Conservation (phyloP, 2,329 filamentous ascomycete genomes). For the Aspergillus arachidicola region DNA sequence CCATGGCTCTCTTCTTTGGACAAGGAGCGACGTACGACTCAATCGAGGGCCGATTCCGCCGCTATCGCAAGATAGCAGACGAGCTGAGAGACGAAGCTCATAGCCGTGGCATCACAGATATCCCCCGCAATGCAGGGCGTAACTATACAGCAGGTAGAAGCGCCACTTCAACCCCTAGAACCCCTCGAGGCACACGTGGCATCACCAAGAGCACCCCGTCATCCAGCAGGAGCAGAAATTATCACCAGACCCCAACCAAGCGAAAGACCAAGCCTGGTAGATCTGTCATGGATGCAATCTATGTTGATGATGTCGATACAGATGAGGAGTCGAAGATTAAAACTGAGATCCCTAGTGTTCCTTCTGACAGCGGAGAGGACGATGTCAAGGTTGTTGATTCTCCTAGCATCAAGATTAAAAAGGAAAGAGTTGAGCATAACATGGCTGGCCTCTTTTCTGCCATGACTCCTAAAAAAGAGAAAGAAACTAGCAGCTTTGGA, state of each 20-base stretch:
- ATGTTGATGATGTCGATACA: conserved; percentile 12
- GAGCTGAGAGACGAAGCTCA: conserved; percentile 34
- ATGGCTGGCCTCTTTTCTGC: background rate
- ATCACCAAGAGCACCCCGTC: conserved; percentile 19
- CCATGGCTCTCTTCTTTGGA: conserved; percentile 50
- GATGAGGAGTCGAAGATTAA: conserved; percentile 14
- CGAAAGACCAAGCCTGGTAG: background rate
- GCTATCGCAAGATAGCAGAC: conserved; percentile 45
- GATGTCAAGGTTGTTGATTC: background rate
- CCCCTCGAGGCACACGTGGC: conserved; percentile 20
- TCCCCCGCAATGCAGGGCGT: conserved; percentile 14
- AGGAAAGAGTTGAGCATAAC: background rate
- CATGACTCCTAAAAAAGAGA: background rate
- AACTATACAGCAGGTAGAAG: background rate
- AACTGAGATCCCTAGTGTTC: background rate
- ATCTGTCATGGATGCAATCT: conserved; percentile 19
- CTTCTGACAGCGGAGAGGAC: background rate
- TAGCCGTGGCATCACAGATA: conserved; percentile 11
- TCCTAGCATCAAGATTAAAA: background rate
- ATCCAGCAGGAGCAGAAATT: background rate
- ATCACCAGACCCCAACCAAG: conserved; percentile 8
- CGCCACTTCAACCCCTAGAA: conserved; percentile 12
- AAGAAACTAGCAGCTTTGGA: background rate
- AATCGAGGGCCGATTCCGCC: conserved; percentile 51
- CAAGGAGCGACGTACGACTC: conserved; percentile 51